Evolutionary conservation across 495 filamentous ascomycete species (phyloP).

Genomic region (Penicillium bovifimosum): DNA sequence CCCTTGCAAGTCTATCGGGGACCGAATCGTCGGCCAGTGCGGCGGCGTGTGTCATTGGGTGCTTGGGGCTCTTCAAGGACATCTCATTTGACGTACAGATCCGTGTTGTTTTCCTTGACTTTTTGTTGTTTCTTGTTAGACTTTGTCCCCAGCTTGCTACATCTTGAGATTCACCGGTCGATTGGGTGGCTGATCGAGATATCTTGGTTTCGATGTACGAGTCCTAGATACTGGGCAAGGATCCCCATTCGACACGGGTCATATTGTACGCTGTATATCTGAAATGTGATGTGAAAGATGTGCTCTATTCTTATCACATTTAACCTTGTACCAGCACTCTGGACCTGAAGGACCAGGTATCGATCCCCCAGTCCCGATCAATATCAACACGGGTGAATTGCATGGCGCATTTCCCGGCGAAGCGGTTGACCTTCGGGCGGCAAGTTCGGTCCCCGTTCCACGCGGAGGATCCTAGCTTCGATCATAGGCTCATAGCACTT

Average conservation of each 20-base stretch:
- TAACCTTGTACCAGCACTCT: background rate
- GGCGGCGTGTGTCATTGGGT: conserved; percentile 4
- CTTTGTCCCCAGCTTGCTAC: background rate
- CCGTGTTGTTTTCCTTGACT: background rate
- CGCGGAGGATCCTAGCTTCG: conserved; percentile 9
- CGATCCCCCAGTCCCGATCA: background rate
- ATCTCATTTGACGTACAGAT: background rate
- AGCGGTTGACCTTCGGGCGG: conserved; percentile 11
- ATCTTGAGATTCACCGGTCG: background rate
- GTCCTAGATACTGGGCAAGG: conserved; percentile 9
- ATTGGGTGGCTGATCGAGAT: background rate
- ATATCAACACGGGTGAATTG: conserved; percentile 5
- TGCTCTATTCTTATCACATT: background rate
- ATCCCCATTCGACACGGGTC: conserved; percentile 5
- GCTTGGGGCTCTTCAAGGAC: background rate
- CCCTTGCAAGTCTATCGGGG: conserved; percentile 2
- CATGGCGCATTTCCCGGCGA: conserved; percentile 7
- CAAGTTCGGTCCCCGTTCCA: conserved; percentile 6
- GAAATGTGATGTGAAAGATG: background rate
- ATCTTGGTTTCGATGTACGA: conserved; percentile 5
- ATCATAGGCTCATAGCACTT: conserved; percentile 1
- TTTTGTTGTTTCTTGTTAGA: background rate
- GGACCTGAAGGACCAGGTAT: too few relatives aligned
- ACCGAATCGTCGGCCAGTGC: background rate
- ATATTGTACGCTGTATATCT: background rate